Conservation (phyloP, 371 early-diverging fungal species). For the Actinomortierella ambigua region DNA sequence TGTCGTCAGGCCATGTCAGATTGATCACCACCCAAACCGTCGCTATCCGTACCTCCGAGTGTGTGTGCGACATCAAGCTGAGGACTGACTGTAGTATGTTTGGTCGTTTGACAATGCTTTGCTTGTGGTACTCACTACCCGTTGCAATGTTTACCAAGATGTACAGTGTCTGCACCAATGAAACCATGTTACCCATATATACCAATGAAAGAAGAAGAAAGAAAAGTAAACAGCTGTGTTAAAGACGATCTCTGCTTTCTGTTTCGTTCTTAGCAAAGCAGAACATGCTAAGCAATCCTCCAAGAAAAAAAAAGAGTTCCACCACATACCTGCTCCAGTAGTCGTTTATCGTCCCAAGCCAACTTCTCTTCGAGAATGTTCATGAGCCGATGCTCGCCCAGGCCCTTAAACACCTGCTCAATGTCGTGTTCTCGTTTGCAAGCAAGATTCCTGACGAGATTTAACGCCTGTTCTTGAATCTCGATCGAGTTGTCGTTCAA, state of each 20-base stretch:
- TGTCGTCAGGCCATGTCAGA: constrained; percentile 80
- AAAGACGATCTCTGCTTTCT: background rate
- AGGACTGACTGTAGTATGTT: constrained; percentile 60
- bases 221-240: background rate
- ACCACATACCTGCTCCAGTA: constrained; percentile 52
- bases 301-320: too few relatives aligned
- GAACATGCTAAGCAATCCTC: too few relatives aligned
- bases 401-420: constrained; percentile 71
- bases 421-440: constrained; percentile 72
- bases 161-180: constrained; percentile 66
- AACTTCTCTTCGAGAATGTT: constrained; percentile 74
- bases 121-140: constrained; percentile 71
- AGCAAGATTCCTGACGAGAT: constrained; percentile 79
- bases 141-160: constrained; percentile 78
- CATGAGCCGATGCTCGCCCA: constrained; percentile 66
- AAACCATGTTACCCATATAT: background rate
- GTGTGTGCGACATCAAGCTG: constrained; percentile 64
- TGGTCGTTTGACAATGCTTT: constrained; percentile 62
- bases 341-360: constrained; percentile 27
- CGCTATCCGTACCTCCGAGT: constrained; percentile 70
- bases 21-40: constrained; percentile 85
- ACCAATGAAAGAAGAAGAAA: constrained; percentile 1
- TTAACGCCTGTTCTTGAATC: constrained; percentile 83
- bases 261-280: too few relatives aligned
- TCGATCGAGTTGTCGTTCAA: constrained; percentile 63